A percentile compares a stretch with the other conserved stretches of the same genome.
phyloP scores from a whole-genome alignment of 73 alveolate species.

The Tetrahymena elliotti region DNA sequence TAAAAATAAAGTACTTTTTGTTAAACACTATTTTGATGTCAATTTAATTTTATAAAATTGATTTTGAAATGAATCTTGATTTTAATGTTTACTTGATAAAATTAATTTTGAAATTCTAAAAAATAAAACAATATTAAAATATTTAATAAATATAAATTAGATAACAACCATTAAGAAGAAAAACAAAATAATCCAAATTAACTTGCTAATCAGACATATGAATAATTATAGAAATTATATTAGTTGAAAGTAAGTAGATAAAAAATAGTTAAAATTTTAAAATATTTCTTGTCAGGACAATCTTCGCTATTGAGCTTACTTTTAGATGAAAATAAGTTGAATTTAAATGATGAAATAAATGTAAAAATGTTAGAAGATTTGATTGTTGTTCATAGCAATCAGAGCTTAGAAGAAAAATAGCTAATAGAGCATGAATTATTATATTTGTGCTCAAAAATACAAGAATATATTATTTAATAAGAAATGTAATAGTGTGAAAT shows the following conservation, averaged over 20 bases:
- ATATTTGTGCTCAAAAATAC: neutral
- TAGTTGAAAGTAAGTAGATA: neutral
- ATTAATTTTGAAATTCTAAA: too few relatives aligned
- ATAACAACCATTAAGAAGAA: too few relatives aligned
- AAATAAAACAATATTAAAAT: too few relatives aligned
- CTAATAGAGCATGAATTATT: neutral
- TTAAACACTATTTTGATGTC: too few relatives aligned
- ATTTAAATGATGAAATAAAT: neutral
- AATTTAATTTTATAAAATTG: too few relatives aligned
- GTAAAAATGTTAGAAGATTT: neutral
- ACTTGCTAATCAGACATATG: neutral
- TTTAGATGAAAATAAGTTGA: neutral
- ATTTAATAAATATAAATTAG: too few relatives aligned
- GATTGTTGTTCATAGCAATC: neutral
- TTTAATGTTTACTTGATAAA: too few relatives aligned
- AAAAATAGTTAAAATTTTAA: neutral
- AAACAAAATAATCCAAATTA: neutral
- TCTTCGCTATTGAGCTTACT: neutral
- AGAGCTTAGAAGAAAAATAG: neutral
- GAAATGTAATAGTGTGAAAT: neutral
- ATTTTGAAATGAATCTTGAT: too few relatives aligned
- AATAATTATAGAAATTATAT: neutral
- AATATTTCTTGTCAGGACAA: neutral
- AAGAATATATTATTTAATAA: neutral
- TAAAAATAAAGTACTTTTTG: too few relatives aligned